Conservation (phyloP, 2,329 filamentous ascomycete species). For the Bretziella fagacearum region DNA sequence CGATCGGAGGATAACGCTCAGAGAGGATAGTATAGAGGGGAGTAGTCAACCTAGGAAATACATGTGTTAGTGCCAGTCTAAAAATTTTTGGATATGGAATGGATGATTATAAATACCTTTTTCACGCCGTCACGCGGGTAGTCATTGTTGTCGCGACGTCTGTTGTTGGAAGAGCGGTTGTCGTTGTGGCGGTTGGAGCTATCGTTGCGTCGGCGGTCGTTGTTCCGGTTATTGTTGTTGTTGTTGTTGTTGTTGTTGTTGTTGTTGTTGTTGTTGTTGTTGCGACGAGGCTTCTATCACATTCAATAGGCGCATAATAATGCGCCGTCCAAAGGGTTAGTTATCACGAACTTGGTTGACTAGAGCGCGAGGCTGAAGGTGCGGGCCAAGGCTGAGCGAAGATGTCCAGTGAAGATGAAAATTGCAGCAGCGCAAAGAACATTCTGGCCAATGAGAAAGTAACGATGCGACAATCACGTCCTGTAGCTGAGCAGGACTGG, state of each 20-base stretch:
- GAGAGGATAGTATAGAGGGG: slow-evolving; percentile 7
- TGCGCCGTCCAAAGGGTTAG: slow-evolving; percentile 1
- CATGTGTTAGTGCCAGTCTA: not conserved
- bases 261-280: slow-evolving; percentile 5
- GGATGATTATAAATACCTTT: slow-evolving; percentile 47
- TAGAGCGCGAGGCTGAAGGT: not conserved
- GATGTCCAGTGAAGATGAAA: no score
- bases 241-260: slow-evolving; percentile 3
- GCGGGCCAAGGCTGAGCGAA: slow-evolving; percentile 10
- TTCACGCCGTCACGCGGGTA: slow-evolving; percentile 41
- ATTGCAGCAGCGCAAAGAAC: no score
- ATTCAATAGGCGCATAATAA: not conserved
- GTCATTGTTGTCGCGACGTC: slow-evolving; percentile 15
- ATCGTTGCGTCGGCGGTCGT: not conserved
- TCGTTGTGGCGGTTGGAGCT: slow-evolving; percentile 2
- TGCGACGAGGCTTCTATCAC: slow-evolving; percentile 7
- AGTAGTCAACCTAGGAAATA: slow-evolving; percentile 12
- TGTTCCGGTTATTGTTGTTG: not conserved
- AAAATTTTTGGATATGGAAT: not conserved
- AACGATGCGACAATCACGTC: not conserved
- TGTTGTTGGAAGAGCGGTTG: slow-evolving; percentile 2
- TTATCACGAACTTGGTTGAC: not conserved
- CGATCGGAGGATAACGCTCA: not conserved
- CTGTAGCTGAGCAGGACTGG: not conserved
- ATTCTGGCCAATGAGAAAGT: not conserved